Conservation (phyloP, 495 filamentous ascomycete genomes). For the Hyaloscypha finlandica region DNA sequence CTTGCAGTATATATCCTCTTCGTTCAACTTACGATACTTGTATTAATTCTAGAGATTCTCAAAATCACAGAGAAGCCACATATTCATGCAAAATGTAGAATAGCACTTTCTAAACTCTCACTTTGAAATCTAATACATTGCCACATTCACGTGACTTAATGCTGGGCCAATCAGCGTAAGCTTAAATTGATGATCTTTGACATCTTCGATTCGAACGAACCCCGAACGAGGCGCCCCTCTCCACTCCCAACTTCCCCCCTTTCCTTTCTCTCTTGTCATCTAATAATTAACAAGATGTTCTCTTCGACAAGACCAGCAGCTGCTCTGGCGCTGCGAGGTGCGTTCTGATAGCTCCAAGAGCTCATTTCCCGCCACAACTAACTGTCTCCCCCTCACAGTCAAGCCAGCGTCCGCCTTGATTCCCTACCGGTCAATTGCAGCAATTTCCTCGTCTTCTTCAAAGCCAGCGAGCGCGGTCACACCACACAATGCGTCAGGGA, state of each 20-base stretch:
- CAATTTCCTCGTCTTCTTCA: constrained; percentile 62
- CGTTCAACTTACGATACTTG: background rate
- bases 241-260: constrained; percentile 27
- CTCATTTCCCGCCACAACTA: constrained; percentile 33
- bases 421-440: constrained; percentile 58
- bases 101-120: too few relatives aligned
- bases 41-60: constrained; percentile 7
- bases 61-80: background rate
- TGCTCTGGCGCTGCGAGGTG: constrained; percentile 72
- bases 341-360: constrained; percentile 30
- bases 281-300: constrained; percentile 54
- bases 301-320: constrained; percentile 64
- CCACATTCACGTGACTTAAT: constrained; percentile 1
- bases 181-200: background rate
- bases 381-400: constrained; percentile 44
- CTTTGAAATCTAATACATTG: background rate
- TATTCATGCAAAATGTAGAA: too few relatives aligned
- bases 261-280: constrained; percentile 28
- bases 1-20: constrained; percentile 8
- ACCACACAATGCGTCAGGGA: constrained; percentile 36
- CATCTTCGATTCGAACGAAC: constrained; percentile 23
- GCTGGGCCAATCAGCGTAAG: constrained; percentile 14
- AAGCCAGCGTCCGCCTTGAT: constrained; percentile 61
- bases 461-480: constrained; percentile 53
- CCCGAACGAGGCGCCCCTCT: constrained; percentile 29